These are phyloP conservation scores for Anaeromyces robustus DNA, from an alignment of 192 early-diverging fungal genomes.

Conservation along the genomic window DNA sequence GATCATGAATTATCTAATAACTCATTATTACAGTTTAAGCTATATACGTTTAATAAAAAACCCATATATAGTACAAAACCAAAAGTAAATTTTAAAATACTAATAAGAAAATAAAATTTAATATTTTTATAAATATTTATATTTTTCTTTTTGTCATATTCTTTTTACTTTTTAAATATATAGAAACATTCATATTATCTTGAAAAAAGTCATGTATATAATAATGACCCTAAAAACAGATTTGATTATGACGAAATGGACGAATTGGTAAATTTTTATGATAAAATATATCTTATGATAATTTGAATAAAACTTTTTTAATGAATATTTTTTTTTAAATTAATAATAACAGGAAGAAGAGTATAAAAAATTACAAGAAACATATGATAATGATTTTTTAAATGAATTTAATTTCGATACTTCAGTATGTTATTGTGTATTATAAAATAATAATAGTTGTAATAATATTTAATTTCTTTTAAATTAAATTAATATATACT, in stretches of 20 bases:
- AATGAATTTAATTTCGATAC: neutral
- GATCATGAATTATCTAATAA: neutral
- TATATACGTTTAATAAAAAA: neutral
- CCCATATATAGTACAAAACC: neutral
- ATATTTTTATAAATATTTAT: too few species aligned
- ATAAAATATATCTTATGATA: too few species aligned
- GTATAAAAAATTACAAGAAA: neutral
- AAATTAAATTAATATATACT: neutral
- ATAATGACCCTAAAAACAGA: neutral
- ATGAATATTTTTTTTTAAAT: too few species aligned
- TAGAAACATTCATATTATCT: neutral
- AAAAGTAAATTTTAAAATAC: too few species aligned
- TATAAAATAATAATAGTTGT: too few species aligned
- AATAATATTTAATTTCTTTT: too few species aligned
- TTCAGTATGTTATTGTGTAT: too few species aligned
- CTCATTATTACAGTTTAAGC: neutral
- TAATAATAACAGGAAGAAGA: neutral
- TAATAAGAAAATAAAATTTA: too few species aligned
- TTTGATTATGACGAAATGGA: neutral
- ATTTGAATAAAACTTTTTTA: too few species aligned
- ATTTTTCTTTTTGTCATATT: too few species aligned
- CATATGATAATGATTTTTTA: neutral
- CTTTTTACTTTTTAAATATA: neutral
- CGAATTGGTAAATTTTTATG: too few species aligned
- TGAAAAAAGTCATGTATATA: neutral